phyloP scores from a whole-genome alignment of 352 stramenopile genomes.

The Phytophthora nicotianae region DNA sequence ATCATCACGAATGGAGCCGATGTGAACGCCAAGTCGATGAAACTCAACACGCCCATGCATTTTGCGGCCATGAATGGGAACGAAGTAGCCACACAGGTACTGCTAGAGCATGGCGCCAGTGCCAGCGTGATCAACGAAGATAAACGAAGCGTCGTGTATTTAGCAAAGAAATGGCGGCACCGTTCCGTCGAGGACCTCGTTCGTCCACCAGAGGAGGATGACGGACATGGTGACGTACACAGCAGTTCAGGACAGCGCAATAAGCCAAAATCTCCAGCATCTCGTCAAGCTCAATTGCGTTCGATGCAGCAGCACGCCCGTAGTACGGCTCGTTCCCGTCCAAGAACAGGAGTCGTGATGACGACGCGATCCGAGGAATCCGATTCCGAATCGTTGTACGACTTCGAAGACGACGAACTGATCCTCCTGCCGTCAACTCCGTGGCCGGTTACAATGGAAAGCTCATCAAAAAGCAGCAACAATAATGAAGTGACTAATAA shows the following conservation, averaged over 20 bases:
- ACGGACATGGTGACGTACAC: conserved; percentile 9
- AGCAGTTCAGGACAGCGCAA: conserved; percentile 12
- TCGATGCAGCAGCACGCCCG: conserved; percentile 21
- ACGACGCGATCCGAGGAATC: conserved; percentile 57
- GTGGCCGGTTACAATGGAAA: conserved; percentile 38
- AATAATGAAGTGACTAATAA: conserved; percentile 10
- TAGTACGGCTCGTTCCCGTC: conserved; percentile 4
- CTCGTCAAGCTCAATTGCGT: conserved; percentile 30
- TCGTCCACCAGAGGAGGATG: conserved; percentile 47
- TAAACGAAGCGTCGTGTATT: conserved; percentile 73
- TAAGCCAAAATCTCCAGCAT: conserved; percentile 18
- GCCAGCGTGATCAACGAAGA: conserved; percentile 76
- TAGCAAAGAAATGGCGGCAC: conserved; percentile 79
- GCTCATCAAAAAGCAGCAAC: conserved; percentile 12
- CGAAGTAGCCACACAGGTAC: conserved; percentile 59
- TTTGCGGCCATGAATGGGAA: conserved; percentile 84
- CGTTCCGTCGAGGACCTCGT: conserved; percentile 61
- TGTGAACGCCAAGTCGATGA: conserved; percentile 73
- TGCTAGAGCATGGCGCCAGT: conserved; percentile 65
- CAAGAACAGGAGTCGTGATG: conserved; percentile 30
- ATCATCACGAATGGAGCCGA: conserved; percentile 57
- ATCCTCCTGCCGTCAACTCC: conserved; percentile 56
- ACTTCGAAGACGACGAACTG: conserved; percentile 64
- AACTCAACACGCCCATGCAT: conserved; percentile 76
- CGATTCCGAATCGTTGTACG: conserved; percentile 55